phyloP scores from a whole-genome alignment of 768 basidiomycete species.

The Trametes maxima region DNA sequence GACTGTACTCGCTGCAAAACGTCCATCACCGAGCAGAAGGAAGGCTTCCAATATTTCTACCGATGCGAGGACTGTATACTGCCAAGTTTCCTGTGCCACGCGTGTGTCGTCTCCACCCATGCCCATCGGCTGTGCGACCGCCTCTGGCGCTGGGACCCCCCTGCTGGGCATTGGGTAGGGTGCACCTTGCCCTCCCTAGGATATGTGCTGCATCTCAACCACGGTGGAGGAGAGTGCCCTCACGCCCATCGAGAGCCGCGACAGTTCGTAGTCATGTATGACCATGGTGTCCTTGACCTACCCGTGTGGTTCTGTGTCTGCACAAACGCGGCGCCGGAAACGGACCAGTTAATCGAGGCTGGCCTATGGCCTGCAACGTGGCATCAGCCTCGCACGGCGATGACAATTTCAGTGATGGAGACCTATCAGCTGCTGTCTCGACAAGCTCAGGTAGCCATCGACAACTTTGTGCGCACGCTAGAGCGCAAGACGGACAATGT shows the following conservation, averaged over 20 bases:
- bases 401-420: neutral
- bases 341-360: neutral
- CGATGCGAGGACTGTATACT: neutral
- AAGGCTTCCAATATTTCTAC: neutral
- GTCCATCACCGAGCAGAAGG: neutral
- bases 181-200: neutral
- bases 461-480: neutral
- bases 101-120: neutral
- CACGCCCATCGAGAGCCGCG: neutral
- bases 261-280: neutral
- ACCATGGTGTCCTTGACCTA: neutral
- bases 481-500: conserved; percentile 2
- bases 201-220: neutral
- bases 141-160: neutral
- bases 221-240: neutral
- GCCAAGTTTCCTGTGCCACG: neutral
- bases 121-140: neutral
- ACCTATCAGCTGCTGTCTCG: neutral
- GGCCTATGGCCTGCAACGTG: conserved; percentile 7
- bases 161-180: neutral
- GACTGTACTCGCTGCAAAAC: neutral
- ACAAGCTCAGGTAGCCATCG: conserved; percentile 1
- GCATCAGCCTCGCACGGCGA: neutral
- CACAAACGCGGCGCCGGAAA: neutral
- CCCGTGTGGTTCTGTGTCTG: neutral